Evolutionary conservation across 1,139 yeast species (phyloP), one percentile per base, ranked within the genome.

Genomic region (Pichia sp.): DNA sequence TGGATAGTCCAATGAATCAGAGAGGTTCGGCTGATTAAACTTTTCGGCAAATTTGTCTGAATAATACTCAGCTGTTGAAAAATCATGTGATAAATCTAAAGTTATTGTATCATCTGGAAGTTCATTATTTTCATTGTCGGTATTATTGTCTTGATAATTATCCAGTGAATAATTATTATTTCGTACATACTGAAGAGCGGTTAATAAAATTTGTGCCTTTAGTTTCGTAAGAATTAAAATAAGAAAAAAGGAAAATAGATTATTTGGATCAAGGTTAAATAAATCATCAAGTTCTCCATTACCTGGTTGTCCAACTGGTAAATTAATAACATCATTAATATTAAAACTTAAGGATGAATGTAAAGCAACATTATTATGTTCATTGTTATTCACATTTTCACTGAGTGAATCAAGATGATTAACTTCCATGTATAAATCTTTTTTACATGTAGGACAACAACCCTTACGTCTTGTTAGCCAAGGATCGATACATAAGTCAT

Each of bases 391-490:
- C 4, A 10, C 12, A 23, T 26, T 20, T 4, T 28, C 8, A n/a
- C 25, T 38, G 5, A n/a, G 30, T 23, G 9, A 32, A 9, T 30
- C 32, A n/a, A 22, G 10, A 4, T 35, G 24, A 6, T 33, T 35
- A 4, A 48, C 28, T 25, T 48, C 47, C 20, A 73, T 63, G 52
- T 74, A 76, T 53, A 79, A 78, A 57, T 85, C 94, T 35, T 87
- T 68, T 59, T 86, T 84, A 64, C 96, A 87, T 70, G 82, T 78
- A 8, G 96, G 95, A 59, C 96, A 87, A 57, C 87, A 82, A 1
- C 92, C 92, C 45, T 85, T 72, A 52, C 92, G 69, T 49, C 76
- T 75, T 4, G 80, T 80, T 41, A 87, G 67, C 95, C 95, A 86
- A 1, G 92, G 92, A 55, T 84, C 94, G 41, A 87, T 70, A 63